Base-by-base conservation (phyloP, 352 stramenopile species). In the Phytophthora europaea region DNA sequence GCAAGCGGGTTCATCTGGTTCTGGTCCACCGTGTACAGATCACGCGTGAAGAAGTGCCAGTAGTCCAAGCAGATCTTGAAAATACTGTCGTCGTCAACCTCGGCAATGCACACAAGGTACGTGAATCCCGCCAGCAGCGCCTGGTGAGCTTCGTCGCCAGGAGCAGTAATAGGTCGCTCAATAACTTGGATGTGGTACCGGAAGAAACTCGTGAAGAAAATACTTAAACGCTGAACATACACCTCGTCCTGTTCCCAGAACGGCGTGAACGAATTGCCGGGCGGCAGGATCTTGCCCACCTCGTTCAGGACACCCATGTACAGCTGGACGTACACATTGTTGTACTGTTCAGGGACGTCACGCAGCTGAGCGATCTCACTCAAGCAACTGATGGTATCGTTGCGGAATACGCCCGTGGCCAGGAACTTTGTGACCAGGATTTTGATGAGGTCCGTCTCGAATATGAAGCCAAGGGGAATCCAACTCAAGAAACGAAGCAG, bases 41-140 rank as follows among this genome's bases (percentile, higher is more conserved):
- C 96, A 57, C 98, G 93, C 18, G 97, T 94, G 56, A 99, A 96
- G 69, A 95, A 96, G 70, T 99, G 94, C 91, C 98, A 99, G 72
- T 99, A 99, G 62, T 99, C 98, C 18, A 99, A 79, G 76, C 98
- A 99, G 78, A 99, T 99, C 78, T 99, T 99, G 89, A 99, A 99
- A 69, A 98, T 96, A 58, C 97, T 91, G 61, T 98, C 94, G 61
- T 99, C 95, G 38, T 98, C 89, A 4, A 98, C 93, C 70, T 98
- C 93, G 4, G 90, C 88, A 61, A 98, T 97, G 59, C 82, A 82
- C 38, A 99, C 95, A 7, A 98, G 91, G 75, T 99, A 98, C 59
- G 94, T 94, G 20, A 98, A 96, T 4, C 92, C 96, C n/a, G 90
- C 93, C 57, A 99, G 81, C 9, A 99, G 74, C 16, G 94, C 87